phyloP scores from a whole-genome alignment of 1,284 basidiomycete species.

The Microbotryomycetes sp. region DNA sequence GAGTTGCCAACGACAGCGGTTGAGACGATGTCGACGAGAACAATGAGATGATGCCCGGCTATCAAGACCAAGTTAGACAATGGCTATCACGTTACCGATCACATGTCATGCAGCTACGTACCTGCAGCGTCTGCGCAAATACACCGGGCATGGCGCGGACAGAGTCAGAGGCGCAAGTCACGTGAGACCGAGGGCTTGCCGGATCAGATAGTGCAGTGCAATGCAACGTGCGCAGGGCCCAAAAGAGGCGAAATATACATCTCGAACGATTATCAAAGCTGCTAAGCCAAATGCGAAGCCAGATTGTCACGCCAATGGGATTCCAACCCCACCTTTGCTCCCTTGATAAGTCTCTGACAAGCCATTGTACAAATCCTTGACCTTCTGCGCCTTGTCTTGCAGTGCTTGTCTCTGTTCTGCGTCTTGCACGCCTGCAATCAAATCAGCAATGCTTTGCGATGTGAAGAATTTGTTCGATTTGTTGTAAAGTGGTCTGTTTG shows the following conservation, averaged over 20 bases:
- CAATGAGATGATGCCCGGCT: constrained; percentile 21
- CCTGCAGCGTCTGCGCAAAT: background rate
- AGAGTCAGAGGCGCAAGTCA: background rate
- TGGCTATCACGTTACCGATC: background rate
- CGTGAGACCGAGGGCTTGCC: too few species aligned
- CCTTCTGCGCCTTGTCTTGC: background rate
- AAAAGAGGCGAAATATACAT: too few species aligned
- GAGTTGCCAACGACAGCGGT: constrained; percentile 11
- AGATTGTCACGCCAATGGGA: constrained; percentile 20
- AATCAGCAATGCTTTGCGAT: constrained; percentile 4
- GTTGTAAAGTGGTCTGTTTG: constrained; percentile 24
- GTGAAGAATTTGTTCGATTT: constrained; percentile 26
- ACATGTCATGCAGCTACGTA: too few species aligned
- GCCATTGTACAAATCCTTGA: constrained; percentile 11
- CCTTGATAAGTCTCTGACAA: constrained; percentile 20
- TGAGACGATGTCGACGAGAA: constrained; percentile 28
- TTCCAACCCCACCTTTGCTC: constrained; percentile 17
- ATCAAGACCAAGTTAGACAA: background rate
- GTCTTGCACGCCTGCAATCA: constrained; percentile 6
- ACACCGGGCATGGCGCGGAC: background rate
- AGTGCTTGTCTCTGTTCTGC: constrained; percentile 4
- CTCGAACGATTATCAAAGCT: too few species aligned
- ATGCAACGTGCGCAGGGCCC: too few species aligned
- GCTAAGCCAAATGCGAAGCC: too few species aligned
- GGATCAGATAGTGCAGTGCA: too few species aligned